phyloP scores from a whole-genome alignment of 495 filamentous ascomycete species.

The Filosporella fistucella region DNA sequence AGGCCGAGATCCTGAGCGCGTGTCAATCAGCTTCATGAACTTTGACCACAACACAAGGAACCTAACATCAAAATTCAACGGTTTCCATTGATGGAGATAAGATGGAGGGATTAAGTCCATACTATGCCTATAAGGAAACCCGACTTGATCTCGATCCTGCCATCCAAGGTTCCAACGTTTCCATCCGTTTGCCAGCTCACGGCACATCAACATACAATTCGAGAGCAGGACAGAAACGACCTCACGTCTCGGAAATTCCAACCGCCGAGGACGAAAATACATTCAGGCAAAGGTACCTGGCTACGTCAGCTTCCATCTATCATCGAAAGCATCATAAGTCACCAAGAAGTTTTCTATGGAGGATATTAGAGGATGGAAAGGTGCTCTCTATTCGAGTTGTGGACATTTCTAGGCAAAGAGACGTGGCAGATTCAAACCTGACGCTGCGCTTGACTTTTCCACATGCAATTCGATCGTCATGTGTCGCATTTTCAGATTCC shows the following conservation, averaged over 20 bases:
- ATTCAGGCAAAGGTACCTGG: conserved; percentile 66
- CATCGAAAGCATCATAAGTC: conserved; percentile 69
- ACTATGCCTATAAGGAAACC: conserved; percentile 76
- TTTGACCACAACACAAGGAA: no score
- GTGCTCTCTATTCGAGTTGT: conserved; percentile 77
- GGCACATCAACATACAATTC: conserved; percentile 29
- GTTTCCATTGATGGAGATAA: conserved; percentile 27
- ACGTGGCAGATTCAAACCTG: conserved; percentile 61
- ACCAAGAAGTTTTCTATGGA: conserved; percentile 85
- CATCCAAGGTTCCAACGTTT: conserved; percentile 61
- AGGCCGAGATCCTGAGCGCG: no score
- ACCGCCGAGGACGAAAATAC: conserved; percentile 65
- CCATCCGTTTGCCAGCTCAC: conserved; percentile 65
- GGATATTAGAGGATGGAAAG: conserved; percentile 74
- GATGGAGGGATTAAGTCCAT: conserved; percentile 26
- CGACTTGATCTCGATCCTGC: conserved; percentile 76
- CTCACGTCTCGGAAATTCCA: conserved; percentile 22
- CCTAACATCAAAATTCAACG: no score
- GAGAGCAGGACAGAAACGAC: conserved; percentile 32
- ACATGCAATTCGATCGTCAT: conserved; percentile 61
- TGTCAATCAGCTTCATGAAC: no score
- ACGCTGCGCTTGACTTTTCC: conserved; percentile 76
- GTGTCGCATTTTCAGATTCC: conserved; percentile 76
- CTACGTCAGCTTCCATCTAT: conserved; percentile 77
- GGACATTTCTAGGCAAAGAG: conserved; percentile 70